phyloP scores from a whole-genome alignment of 805 yeast species.

The Candida germanica region DNA sequence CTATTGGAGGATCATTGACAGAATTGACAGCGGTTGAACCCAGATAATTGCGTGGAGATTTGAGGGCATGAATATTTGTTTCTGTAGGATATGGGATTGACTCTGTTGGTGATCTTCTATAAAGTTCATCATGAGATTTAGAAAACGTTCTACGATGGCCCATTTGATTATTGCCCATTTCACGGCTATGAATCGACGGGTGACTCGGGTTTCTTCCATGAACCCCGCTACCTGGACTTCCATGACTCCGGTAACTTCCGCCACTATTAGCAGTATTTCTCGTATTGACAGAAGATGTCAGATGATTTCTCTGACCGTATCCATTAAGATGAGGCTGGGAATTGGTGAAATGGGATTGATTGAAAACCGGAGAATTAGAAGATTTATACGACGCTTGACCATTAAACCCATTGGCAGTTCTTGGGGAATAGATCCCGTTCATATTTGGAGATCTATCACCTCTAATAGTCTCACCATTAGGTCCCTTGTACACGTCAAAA shows the following conservation, averaged over 20 bases:
- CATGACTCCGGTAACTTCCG: too few relatives aligned
- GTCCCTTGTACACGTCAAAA: conserved; percentile 47
- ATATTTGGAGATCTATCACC: not conserved
- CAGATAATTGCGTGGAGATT: conserved; percentile 8
- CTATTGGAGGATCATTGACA: conserved; percentile 6
- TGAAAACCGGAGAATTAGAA: not conserved
- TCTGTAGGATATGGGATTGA: not conserved
- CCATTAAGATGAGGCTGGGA: too few relatives aligned
- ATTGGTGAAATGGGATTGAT: not conserved
- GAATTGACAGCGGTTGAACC: conserved; percentile 14
- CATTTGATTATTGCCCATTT: too few relatives aligned
- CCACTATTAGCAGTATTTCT: too few relatives aligned
- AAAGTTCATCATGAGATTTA: not conserved
- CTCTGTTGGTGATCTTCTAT: not conserved
- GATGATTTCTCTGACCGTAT: not conserved
- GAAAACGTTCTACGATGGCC: too few relatives aligned
- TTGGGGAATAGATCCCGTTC: conserved; percentile 4
- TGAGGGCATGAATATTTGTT: too few relatives aligned
- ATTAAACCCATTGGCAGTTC: conserved; percentile 4
- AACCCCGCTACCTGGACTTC: not conserved
- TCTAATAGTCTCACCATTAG: not conserved
- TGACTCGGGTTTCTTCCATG: not conserved
- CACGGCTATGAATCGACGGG: not conserved
- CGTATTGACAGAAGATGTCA: not conserved
- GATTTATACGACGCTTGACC: not conserved